These are phyloP conservation scores for Straminergon stramineum DNA, from an alignment of 225 moss, liverwort and hornwort genomes.

Conservation along the genomic window DNA sequence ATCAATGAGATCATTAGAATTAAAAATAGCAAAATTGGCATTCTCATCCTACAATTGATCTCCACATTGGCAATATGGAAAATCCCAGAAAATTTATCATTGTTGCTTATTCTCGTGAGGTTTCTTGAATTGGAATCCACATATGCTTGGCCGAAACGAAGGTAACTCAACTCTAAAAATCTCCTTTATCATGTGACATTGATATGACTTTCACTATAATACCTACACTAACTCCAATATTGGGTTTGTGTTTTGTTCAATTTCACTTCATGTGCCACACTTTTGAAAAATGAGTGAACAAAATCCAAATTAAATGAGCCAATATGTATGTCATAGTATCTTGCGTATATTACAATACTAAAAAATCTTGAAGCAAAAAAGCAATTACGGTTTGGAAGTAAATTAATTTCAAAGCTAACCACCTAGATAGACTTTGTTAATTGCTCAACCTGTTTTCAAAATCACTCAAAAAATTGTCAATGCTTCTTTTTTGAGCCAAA, in stretches of 20 bases:
- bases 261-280: not conserved
- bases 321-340: not conserved
- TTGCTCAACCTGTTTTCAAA: no score
- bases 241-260: not conserved
- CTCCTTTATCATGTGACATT: not conserved
- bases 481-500: not conserved
- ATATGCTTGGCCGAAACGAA: rapidly evolving
- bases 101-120: not conserved
- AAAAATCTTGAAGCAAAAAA: not conserved
- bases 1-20: not conserved
- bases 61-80: not conserved
- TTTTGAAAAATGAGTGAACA: not conserved
- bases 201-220: not conserved
- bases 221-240: not conserved
- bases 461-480: not conserved
- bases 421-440: no score
- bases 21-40: not conserved
- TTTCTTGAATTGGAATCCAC: rapidly evolving
- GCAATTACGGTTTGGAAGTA: no score
- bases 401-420: no score
- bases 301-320: not conserved
- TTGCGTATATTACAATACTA: not conserved
- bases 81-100: not conserved
- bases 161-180: rapidly evolving
- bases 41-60: not conserved